Evolutionary conservation across 495 filamentous ascomycete genomes (phyloP).

Genomic region (Annulohypoxylon bovei): DNA sequence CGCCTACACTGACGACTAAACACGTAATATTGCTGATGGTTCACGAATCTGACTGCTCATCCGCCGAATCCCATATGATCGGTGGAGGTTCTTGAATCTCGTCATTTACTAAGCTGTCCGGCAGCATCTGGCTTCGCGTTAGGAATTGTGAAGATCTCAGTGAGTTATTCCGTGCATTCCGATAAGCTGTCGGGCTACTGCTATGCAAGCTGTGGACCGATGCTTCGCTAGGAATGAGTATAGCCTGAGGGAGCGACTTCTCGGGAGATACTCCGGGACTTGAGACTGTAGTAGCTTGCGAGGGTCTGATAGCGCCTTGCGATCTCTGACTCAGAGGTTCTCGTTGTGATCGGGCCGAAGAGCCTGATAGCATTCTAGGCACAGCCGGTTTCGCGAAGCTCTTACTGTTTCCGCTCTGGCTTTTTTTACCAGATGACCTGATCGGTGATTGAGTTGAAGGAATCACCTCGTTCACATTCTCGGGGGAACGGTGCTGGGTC

Average conservation of each 20-base stretch:
- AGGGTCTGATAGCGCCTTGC: conserved; percentile 44
- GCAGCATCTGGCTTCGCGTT: conserved; percentile 61
- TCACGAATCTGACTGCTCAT: conserved; percentile 49
- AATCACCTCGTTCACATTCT: conserved; percentile 44
- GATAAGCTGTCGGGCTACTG: conserved; percentile 35
- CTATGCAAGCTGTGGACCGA: not conserved
- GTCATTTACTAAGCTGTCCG: conserved; percentile 63
- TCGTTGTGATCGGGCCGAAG: conserved; percentile 16
- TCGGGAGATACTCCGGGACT: conserved; percentile 43
- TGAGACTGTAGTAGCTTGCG: conserved; percentile 60
- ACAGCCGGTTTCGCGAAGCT: conserved; percentile 32
- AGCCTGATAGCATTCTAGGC: conserved; percentile 11
- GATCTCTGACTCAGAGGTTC: conserved; percentile 20
- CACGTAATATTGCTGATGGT: not conserved
- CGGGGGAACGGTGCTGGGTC: conserved; percentile 46
- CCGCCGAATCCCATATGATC: conserved; percentile 57
- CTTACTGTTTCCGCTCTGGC: not conserved
- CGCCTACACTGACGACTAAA: not conserved
- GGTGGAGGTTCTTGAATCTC: conserved; percentile 55
- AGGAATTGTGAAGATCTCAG: conserved; percentile 55
- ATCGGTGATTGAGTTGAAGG: conserved; percentile 46
- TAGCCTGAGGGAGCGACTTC: conserved; percentile 43
- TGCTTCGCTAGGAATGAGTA: conserved; percentile 24
- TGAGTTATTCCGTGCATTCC: conserved; percentile 35
- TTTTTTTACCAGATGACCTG: conserved; percentile 14